Evolutionary conservation across 305 asterid species (phyloP), one percentile per base, ranked within the genome.

Genomic region (Fraxinus velutina): DNA sequence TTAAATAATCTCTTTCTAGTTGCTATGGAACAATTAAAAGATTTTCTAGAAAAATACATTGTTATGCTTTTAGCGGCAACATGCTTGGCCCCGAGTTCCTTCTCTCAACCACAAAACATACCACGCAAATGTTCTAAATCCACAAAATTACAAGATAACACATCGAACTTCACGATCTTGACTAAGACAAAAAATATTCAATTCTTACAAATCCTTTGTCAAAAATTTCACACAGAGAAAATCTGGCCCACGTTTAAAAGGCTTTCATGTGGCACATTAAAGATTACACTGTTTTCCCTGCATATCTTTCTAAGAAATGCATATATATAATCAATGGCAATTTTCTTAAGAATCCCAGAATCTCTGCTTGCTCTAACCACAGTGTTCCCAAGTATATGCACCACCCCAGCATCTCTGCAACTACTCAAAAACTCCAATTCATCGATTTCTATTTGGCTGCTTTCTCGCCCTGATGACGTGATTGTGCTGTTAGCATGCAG

Each of bases 281-380:
- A 96, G 80, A 96, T 96, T 30, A 90, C 98, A 88, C 99, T 96
- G 80, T 94, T 91, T 83, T 94, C 98, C 93, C 99, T 93, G 94
- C 99, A 96, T n/a, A 96, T 90, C 90, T 93, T 96, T 90, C 98
- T 90, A 83, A 96, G 97, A 86, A 96, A 94, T 1, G 99, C 98
- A 87, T 93, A 96, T 50, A 96, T 50, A 84, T 94, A 96, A 85
- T 96, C 97, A 77, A 96, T 89, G 8, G 95, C 97, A 73, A 96
- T 91, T 42, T 85, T 94, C 95, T 92, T 96, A 74, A 78, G 86
- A 74, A 93, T 81, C 86, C 91, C 87, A 8, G 99, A 93, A 39
- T 91, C 97, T 88, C 92, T 88, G 83, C 97, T 89, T 39, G 99
- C 98, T 82, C 90, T 90, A 36, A 96, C 87, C 37, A 96, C 90